Conservation (phyloP, 2,329 filamentous ascomycete genomes). For the Fusarium zealandicum region DNA sequence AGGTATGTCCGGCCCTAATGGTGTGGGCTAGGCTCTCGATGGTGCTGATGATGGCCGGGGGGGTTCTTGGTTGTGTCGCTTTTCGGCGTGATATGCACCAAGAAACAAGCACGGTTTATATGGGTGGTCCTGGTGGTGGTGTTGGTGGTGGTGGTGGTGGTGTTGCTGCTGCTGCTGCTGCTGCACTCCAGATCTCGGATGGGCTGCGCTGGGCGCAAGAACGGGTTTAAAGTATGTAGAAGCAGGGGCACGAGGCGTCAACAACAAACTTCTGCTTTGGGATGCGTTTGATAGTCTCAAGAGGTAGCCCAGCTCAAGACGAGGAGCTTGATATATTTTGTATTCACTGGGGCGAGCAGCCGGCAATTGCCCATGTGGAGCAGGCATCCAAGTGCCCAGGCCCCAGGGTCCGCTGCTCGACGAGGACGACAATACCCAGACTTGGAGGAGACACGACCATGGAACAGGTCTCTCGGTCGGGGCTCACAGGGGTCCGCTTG, state of each 20-base stretch:
- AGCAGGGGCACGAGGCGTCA: constrained; percentile 26
- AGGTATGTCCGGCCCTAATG: constrained; percentile 4
- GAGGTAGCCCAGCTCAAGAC: constrained; percentile 28
- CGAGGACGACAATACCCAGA: constrained; percentile 31
- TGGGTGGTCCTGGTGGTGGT: constrained; percentile 4
- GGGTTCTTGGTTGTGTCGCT: constrained; percentile 19
- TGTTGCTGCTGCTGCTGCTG: constrained; percentile 2
- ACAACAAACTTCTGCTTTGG: constrained; percentile 40
- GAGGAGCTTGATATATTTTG: constrained; percentile 43
- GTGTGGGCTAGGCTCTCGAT: constrained; percentile 30
- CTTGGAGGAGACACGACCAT: constrained; percentile 32
- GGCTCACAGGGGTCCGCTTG: constrained; percentile 33
- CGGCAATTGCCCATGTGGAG: constrained; percentile 35
- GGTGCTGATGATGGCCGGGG: constrained; percentile 25
- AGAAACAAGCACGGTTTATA: constrained; percentile 4
- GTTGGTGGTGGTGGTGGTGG: not conserved
- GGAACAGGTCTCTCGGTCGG: constrained; percentile 29
- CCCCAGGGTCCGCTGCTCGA: constrained; percentile 19
- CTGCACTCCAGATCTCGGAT: constrained; percentile 28
- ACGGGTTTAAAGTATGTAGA: constrained; percentile 20
- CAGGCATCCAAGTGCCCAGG: constrained; percentile 27
- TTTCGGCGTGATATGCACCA: constrained; percentile 14
- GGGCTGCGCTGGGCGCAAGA: constrained; percentile 20
- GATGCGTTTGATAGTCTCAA: constrained; percentile 27
- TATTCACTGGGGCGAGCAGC: constrained; percentile 37